Conservation (phyloP, 164 flowering plant species). For the Vitis vinifera region ASM3070453v1 NC_081821.1:16666501-16667000, state of each 20-base stretch:
- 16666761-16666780: constrained; percentile 81
- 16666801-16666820: constrained; percentile 61
- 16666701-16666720: constrained; percentile 23
- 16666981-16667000: not conserved
- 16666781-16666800: constrained; percentile 67
- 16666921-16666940: constrained; percentile 80
- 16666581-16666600: constrained; percentile 96
- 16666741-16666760: constrained; percentile 70
- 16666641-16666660: constrained; percentile 21
- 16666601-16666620: constrained; percentile 44
- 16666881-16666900: constrained; percentile 25
- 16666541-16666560: constrained; percentile 66
- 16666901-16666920: constrained; percentile 56
- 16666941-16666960: not conserved
- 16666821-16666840: constrained; percentile 60
- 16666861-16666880: constrained; percentile 15
- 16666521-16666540: constrained; percentile 83
- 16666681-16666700: constrained; percentile 33
- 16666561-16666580: constrained; percentile 61
- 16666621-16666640: constrained; percentile 17
- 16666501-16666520: constrained; percentile 86
- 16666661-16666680: constrained; percentile 52
- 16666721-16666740: constrained; percentile 58
- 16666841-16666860: constrained; percentile 29
- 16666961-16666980: constrained; percentile 22